These are phyloP conservation scores for Nakazawaea wickerhamii DNA, from an alignment of 805 yeast species.

Conservation along the genomic window DNA sequence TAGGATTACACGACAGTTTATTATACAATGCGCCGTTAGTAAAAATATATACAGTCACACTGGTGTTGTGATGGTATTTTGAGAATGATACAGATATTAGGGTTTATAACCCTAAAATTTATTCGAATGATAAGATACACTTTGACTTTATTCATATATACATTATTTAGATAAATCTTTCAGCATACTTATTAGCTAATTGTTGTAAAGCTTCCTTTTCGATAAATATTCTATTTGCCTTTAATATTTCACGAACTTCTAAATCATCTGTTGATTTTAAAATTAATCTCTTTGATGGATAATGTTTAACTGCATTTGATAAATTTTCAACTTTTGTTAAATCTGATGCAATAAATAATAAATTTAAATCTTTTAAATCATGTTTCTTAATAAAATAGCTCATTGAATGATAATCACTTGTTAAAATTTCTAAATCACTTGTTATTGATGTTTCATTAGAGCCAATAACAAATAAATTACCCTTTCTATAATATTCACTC, in stretches of 20 bases:
- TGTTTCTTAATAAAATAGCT: slow-evolving; percentile 39
- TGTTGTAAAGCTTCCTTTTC: slow-evolving; percentile 70
- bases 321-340: slow-evolving; percentile 42
- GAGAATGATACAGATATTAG: not conserved
- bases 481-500: slow-evolving; percentile 72
- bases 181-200: slow-evolving; percentile 32
- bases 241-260: slow-evolving; percentile 77
- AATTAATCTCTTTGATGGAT: slow-evolving; percentile 46
- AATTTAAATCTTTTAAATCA: slow-evolving; percentile 42
- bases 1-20: too few species aligned
- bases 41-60: too few species aligned
- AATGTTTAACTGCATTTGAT: slow-evolving; percentile 48
- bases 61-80: not conserved
- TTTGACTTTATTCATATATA: too few species aligned
- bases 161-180: not conserved
- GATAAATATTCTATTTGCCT: slow-evolving; percentile 69
- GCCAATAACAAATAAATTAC: slow-evolving; percentile 71
- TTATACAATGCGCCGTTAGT: too few species aligned
- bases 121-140: too few species aligned
- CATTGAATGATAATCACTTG: slow-evolving; percentile 26
- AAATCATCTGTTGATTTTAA: slow-evolving; percentile 72
- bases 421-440: slow-evolving; percentile 21
- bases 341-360: slow-evolving; percentile 64
- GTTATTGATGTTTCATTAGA: slow-evolving; percentile 20
- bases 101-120: too few species aligned